Evolutionary conservation across 257 asterid genomes (phyloP).

Genomic region (Paulownia fortunei): DNA sequence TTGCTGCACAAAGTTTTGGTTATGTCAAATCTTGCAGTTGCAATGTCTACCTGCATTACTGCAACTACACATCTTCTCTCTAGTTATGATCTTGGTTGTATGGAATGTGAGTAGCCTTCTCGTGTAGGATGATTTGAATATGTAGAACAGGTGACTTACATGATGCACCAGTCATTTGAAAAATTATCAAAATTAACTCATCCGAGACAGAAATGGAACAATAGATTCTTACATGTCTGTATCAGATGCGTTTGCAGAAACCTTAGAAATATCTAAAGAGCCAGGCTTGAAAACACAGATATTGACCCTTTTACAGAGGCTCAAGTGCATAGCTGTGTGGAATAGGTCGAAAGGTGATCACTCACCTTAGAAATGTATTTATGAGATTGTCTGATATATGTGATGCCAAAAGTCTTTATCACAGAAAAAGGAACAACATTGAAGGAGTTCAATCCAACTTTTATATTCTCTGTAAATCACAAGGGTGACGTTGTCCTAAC

Average conservation of each 20-base stretch:
- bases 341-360: too few species aligned
- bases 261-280: background rate
- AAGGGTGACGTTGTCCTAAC: too few species aligned
- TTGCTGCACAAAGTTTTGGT: background rate
- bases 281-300: background rate
- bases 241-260: background rate
- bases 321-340: too few species aligned
- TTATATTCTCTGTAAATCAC: too few species aligned
- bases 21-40: conserved; percentile 5
- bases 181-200: background rate
- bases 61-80: background rate
- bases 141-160: background rate
- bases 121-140: background rate
- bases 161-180: background rate
- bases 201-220: background rate
- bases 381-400: too few species aligned
- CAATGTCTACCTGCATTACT: background rate
- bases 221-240: background rate
- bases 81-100: background rate
- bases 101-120: background rate
- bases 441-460: too few species aligned
- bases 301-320: too few species aligned
- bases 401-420: too few species aligned
- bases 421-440: too few species aligned
- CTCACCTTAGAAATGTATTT: too few species aligned